phyloP scores from a whole-genome alignment of 768 basidiomycete genomes.

The Pleurotus platypus region DNA sequence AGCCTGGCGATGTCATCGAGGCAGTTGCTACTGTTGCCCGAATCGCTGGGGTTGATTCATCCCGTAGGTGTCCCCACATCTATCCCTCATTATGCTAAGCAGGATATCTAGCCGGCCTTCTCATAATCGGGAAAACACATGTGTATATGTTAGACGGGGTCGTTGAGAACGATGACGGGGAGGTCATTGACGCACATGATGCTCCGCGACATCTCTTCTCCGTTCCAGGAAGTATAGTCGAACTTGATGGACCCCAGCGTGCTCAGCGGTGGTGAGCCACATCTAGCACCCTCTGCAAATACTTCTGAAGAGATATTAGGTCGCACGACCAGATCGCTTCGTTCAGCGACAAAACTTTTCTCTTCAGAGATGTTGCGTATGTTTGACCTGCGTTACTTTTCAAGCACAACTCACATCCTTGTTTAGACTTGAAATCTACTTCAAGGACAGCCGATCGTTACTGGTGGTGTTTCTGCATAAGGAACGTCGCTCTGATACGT shows the following conservation, averaged over 20 bases:
- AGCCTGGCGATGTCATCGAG: conserved; percentile 88
- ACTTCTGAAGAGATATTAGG: conserved; percentile 37
- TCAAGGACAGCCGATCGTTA: conserved; percentile 87
- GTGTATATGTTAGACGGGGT: conserved; percentile 90
- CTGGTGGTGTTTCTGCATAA: conserved; percentile 78
- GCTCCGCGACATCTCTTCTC: conserved; percentile 80
- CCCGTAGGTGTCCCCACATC: conserved; percentile 50
- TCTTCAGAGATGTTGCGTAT: conserved; percentile 91
- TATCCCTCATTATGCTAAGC: background rate
- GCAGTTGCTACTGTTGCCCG: conserved; percentile 83
- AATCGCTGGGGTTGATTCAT: conserved; percentile 88
- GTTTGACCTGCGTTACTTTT: conserved; percentile 19
- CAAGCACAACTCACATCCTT: background rate
- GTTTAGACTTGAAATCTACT: conserved; percentile 82
- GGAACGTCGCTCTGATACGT: conserved; percentile 56
- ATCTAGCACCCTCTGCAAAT: too few species aligned
- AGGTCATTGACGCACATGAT: conserved; percentile 84
- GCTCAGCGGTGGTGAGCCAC: conserved; percentile 74
- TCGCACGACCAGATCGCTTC: conserved; percentile 73
- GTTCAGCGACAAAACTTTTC: conserved; percentile 77
- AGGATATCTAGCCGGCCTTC: conserved; percentile 63
- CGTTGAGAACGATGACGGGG: conserved; percentile 81
- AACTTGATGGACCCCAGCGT: conserved; percentile 73
- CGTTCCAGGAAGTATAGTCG: conserved; percentile 81
- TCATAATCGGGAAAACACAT: conserved; percentile 83